A percentile compares a stretch with the other conserved stretches of the same genome.
phyloP scores from a whole-genome alignment of 2,329 filamentous ascomycete genomes.

The Peltaster fructicola region DNA sequence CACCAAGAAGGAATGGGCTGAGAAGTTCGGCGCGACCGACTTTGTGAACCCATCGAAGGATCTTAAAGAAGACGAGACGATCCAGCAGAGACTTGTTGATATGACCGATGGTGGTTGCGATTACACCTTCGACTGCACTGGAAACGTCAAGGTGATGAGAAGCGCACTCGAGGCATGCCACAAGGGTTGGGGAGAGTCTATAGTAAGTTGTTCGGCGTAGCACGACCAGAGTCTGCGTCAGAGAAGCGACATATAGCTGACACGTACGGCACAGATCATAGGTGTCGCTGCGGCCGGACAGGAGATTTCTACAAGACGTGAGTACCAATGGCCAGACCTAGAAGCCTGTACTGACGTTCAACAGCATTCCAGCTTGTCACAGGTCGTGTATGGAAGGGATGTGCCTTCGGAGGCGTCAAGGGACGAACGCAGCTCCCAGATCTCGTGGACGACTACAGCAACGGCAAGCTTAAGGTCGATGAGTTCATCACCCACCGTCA shows the following conservation, averaged over 20 bases:
- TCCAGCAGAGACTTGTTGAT: constrained; percentile 85
- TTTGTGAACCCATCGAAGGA: constrained; percentile 81
- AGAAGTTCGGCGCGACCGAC: constrained; percentile 89
- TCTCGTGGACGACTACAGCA: constrained; percentile 78
- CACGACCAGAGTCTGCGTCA: too few relatives aligned
- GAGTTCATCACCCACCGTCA: constrained; percentile 98
- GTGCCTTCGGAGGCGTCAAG: constrained; percentile 96
- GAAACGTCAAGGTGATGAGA: constrained; percentile 90
- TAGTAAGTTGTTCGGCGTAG: too few relatives aligned
- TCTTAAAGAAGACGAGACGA: constrained; percentile 45
- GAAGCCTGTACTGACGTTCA: constrained; percentile 5
- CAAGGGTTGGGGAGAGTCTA: constrained; percentile 97
- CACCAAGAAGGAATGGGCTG: constrained; percentile 74
- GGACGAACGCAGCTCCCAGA: constrained; percentile 79
- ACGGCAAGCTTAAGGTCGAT: constrained; percentile 85
- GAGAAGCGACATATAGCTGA: too few relatives aligned
- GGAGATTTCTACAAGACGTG: constrained; percentile 85
- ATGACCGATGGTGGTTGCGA: constrained; percentile 97
- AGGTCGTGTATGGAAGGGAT: constrained; percentile 93
- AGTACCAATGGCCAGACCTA: constrained; percentile 28
- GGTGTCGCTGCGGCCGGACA: constrained; percentile 92
- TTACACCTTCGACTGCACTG: constrained; percentile 98
- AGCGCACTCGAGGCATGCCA: constrained; percentile 93
- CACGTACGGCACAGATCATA: too few relatives aligned
- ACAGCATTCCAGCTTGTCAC: constrained; percentile 96